Percentiles rank a stretch among this genome's conserved stretches.
These are phyloP conservation scores for Globisporangium rhizosaccharum DNA, from an alignment of 352 stramenopile genomes.

Conservation along the genomic window DNA sequence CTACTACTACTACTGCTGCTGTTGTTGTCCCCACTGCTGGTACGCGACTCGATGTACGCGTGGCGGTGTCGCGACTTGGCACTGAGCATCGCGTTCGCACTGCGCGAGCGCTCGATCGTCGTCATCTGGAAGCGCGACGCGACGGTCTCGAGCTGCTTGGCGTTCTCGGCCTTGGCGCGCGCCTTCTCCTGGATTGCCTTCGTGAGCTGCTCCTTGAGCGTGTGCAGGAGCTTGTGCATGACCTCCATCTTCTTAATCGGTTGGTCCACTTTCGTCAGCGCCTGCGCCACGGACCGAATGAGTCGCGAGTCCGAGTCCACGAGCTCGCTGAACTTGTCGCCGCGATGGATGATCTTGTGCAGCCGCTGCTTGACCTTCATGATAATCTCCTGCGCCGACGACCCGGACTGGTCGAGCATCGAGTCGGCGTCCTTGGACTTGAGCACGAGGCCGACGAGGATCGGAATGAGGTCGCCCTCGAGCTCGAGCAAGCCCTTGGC, in stretches of 20 bases:
- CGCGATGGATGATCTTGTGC: slow-evolving; percentile 83
- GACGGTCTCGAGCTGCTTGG: slow-evolving; percentile 37
- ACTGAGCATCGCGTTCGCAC: slow-evolving; percentile 49
- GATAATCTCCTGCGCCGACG: slow-evolving; percentile 90
- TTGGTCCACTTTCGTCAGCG: slow-evolving; percentile 79
- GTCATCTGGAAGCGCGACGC: slow-evolving; percentile 18
- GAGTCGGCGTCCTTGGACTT: slow-evolving; percentile 90
- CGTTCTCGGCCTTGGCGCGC: slow-evolving; percentile 44
- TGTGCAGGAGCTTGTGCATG: slow-evolving; percentile 90
- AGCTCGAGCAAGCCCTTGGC: slow-evolving; percentile 98
- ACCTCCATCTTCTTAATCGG: slow-evolving; percentile 93
- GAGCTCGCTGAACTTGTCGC: slow-evolving; percentile 71
- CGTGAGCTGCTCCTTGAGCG: slow-evolving; percentile 91
- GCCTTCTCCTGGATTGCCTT: slow-evolving; percentile 77
- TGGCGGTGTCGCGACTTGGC: slow-evolving; percentile 47
- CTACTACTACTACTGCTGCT: slow-evolving; percentile 28
- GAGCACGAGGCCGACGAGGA: slow-evolving; percentile 93
- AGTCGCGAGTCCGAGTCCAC: slow-evolving; percentile 73
- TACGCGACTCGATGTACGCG: slow-evolving; percentile 37
- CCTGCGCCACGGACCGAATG: slow-evolving; percentile 76
- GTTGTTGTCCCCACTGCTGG: slow-evolving; percentile 15
- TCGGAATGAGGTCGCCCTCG: slow-evolving; percentile 98
- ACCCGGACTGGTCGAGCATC: slow-evolving; percentile 98
- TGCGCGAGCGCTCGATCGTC: slow-evolving; percentile 56
- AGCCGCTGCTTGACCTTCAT: slow-evolving; percentile 86